phyloP scores from a whole-genome alignment of 2,329 filamentous ascomycete genomes.

The Calonectria henricotiae region DNA sequence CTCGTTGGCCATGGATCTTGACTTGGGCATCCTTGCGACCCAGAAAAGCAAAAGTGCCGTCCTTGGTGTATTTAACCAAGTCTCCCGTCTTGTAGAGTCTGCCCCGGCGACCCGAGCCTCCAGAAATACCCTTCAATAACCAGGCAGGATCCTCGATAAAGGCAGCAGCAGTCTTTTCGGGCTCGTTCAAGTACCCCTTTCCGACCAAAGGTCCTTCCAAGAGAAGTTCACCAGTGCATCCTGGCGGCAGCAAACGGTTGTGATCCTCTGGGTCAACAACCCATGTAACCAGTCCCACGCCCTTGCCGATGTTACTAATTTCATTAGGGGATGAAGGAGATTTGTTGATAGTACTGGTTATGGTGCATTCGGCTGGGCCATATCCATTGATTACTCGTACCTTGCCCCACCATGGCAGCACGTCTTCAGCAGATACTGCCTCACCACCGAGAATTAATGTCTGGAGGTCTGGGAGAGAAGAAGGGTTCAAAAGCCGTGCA shows the following conservation, averaged over 20 bases:
- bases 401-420: constrained; percentile 11
- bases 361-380: constrained; percentile 28
- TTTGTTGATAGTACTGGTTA: neutral
- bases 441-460: constrained; percentile 33
- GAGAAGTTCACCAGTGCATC: constrained; percentile 63
- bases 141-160: constrained; percentile 60
- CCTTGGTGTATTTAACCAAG: neutral
- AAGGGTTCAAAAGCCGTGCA: constrained; percentile 15
- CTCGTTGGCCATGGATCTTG: constrained; percentile 9
- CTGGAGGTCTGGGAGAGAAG: constrained; percentile 14
- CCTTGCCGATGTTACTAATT: constrained; percentile 21
- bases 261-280: constrained; percentile 47
- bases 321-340: neutral
- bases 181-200: constrained; percentile 65
- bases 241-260: constrained; percentile 47
- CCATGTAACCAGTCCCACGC: constrained; percentile 36
- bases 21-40: constrained; percentile 67
- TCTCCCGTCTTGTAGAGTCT: neutral
- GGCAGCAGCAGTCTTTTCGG: constrained; percentile 51
- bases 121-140: constrained; percentile 39
- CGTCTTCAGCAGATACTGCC: neutral
- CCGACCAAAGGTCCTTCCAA: constrained; percentile 65
- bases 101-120: constrained; percentile 12
- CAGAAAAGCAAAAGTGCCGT: constrained; percentile 53
- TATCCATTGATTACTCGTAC: constrained; percentile 25